Conservation (phyloP, 805 yeast genomes). For the Blastobotrys muscicola region DNA sequence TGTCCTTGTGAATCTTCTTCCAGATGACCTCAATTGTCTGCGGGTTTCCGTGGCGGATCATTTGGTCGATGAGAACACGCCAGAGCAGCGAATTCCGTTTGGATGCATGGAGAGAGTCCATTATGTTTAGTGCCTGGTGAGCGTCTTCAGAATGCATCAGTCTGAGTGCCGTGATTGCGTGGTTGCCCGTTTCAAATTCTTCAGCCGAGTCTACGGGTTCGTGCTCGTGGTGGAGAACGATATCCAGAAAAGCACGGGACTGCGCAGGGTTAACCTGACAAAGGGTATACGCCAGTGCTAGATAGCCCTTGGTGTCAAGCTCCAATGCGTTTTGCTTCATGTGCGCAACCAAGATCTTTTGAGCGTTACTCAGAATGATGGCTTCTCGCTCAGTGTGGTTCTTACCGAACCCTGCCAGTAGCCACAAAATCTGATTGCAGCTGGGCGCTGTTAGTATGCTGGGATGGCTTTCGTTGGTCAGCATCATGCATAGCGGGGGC, state of each 20-base stretch:
- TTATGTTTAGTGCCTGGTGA: conserved; percentile 7
- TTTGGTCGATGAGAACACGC: no score
- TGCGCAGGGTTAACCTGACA: conserved; percentile 7
- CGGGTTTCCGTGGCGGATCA: no score
- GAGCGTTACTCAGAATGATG: conserved; percentile 18
- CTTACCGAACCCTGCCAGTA: conserved; percentile 21
- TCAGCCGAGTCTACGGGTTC: conserved; percentile 9
- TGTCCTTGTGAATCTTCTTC: no score
- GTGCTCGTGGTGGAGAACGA: conserved; percentile 13
- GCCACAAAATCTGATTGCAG: conserved; percentile 24
- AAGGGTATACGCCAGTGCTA: conserved; percentile 20
- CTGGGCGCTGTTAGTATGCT: conserved; percentile 3
- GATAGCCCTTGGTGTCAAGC: conserved; percentile 24
- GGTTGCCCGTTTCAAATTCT: conserved; percentile 5
- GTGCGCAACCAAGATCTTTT: conserved; percentile 15
- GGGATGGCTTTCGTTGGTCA: conserved; percentile 8
- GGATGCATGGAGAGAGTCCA: no score
- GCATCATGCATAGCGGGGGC: conserved; percentile 21
- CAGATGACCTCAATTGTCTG: no score
- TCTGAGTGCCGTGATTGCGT: no score
- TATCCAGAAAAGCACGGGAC: conserved; percentile 8
- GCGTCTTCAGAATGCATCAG: conserved; percentile 3
- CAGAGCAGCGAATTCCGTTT: no score
- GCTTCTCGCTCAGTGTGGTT: conserved; percentile 15
- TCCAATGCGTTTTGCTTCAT: conserved; percentile 9